Evolutionary conservation across 192 early-diverging fungal species (phyloP), one percentile per base, ranked within the genome.

Genomic region (Rhizophagus clarus): DNA sequence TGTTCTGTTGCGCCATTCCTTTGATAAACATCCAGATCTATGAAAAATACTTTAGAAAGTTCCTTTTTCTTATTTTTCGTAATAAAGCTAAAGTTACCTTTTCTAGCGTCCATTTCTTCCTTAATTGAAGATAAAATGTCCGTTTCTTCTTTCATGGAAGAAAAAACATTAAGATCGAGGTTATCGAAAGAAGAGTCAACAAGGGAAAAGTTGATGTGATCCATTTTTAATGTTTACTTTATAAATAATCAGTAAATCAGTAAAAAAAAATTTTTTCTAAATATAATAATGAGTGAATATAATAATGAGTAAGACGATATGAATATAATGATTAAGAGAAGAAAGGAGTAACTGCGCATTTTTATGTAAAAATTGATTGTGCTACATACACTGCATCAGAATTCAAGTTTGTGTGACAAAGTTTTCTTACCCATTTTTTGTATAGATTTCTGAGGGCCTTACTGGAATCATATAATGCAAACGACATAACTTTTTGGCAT

Each of bases 1-100:
- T 15, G 26, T 20, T 68, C 15, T 34, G 37, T 17, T 20, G 15
- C 31, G 31, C 11, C 31, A 68, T 68, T 68, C 9, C 24, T 68
- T 68, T 4, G 17, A 68, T 68, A 20, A 22, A 68, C 29, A 26
- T 32, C 66, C 66, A 68, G 66, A 68, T 68, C 32, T 68, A 31
- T 15, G 17, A 15, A 31, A 15, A 37, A 68, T 31, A 34, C 12
- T 34, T 20, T 68, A 31, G 12, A 32, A 66, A 28, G 28, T 28
- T 31, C 12, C 24, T 68, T 32, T 31, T 68, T 68, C 29, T 68
- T 68, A 15, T 32, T 28, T 68, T 34, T 68, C 4, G 6, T 31
- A 31, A 68, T 10, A 22, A 68, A 24, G 6, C 14, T 31, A 67
- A 29, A 68, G 7, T 37, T 68, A 37, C 31, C 66, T 68, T 34